Evolutionary conservation across 2,329 filamentous ascomycete genomes (phyloP).

Genomic region (Piedraia hortae): DNA sequence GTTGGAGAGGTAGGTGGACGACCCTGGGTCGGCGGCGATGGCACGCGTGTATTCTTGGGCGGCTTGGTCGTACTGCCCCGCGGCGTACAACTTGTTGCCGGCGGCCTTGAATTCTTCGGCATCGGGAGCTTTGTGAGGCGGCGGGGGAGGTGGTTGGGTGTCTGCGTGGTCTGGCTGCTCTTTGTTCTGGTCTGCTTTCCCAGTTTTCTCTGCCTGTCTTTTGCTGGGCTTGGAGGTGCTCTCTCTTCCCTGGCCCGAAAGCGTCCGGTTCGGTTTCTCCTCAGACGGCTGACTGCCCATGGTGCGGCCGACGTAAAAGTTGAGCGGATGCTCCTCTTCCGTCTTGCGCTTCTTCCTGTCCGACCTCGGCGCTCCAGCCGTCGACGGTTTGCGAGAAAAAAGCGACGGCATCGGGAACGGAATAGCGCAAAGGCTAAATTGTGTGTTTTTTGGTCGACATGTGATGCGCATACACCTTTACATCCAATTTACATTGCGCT

Average conservation of each 20-base stretch:
- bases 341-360: too few species aligned
- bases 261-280: conserved; percentile 5
- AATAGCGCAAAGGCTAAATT: too few species aligned
- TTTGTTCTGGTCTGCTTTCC: too few species aligned
- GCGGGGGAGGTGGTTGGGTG: conserved; percentile 19
- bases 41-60: conserved; percentile 89
- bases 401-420: too few species aligned
- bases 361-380: too few species aligned
- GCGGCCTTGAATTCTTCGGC: conserved; percentile 77
- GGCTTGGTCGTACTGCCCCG: conserved; percentile 63
- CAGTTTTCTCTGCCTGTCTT: too few species aligned
- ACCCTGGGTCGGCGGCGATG: conserved; percentile 61
- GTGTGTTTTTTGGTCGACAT: too few species aligned
- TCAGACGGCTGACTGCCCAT: conserved; percentile 8
- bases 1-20: conserved; percentile 78
- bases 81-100: conserved; percentile 93
- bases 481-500: too few species aligned
- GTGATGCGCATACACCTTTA: too few species aligned
- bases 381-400: too few species aligned
- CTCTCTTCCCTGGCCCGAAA: too few species aligned
- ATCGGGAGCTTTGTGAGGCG: conserved; percentile 30
- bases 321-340: conserved; percentile 58
- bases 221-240: too few species aligned
- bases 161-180: conserved; percentile 36
- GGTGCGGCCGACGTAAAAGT: conserved; percentile 70